Conservation (phyloP, 1,284 basidiomycete genomes). For the Coniophora puteana region DNA sequence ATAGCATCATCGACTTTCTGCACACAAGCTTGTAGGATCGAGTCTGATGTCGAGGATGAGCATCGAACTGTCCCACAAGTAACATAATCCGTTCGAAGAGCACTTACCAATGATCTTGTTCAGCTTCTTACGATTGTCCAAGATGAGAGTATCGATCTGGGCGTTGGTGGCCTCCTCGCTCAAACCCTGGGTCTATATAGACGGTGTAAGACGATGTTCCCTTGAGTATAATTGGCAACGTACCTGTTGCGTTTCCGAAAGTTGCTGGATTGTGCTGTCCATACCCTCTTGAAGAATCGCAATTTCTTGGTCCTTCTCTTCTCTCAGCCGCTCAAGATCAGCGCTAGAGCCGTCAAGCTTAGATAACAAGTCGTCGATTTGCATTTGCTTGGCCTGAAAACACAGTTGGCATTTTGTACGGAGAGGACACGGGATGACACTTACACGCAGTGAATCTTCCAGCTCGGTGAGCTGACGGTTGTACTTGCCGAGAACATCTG, state of each 20-base stretch:
- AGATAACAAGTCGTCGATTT: constrained; percentile 86
- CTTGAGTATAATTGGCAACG: constrained; percentile 11
- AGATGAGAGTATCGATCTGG: constrained; percentile 94
- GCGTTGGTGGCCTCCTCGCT: constrained; percentile 89
- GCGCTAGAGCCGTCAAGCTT: constrained; percentile 75
- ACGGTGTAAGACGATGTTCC: constrained; percentile 11
- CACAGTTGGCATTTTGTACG: constrained; percentile 12
- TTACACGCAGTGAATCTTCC: constrained; percentile 87
- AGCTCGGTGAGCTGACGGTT: constrained; percentile 95
- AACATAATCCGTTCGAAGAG: constrained; percentile 1
- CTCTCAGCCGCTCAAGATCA: constrained; percentile 79
- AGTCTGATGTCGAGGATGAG: constrained; percentile 75
- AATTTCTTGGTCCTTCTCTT: constrained; percentile 98
- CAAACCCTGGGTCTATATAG: constrained; percentile 69
- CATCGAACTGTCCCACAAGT: constrained; percentile 6
- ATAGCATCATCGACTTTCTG: constrained; percentile 97
- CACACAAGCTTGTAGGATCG: constrained; percentile 94
- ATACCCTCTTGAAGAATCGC: constrained; percentile 95
- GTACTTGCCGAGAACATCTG: constrained; percentile 86
- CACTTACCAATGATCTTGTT: constrained; percentile 91
- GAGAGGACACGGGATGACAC: constrained; percentile 24
- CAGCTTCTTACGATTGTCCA: constrained; percentile 97
- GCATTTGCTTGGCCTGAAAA: constrained; percentile 82
- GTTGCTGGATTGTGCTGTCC: constrained; percentile 89
- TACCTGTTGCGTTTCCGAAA: constrained; percentile 86